Evolutionary conservation across 371 early-diverging fungal species (phyloP), one percentile per base, ranked within the genome.

Genomic region (Zopfochytrium polystomum): DNA sequence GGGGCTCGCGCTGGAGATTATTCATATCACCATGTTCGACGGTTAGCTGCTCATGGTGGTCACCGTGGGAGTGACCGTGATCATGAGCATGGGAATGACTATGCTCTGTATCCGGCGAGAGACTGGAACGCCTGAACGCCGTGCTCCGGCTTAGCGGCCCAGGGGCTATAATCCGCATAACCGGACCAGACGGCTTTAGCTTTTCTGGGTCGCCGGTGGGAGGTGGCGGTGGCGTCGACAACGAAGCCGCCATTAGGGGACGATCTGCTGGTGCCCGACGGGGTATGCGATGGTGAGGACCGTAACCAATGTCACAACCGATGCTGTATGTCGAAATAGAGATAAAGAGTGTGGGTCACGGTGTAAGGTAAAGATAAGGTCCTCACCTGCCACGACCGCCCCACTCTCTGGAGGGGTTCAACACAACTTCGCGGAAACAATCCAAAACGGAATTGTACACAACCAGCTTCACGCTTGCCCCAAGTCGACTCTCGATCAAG

Each of bases 341-440:
- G 38, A 18, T 7, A 7, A 38, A 38, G 7, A 18, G 38, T 7
- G 18, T 38, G 18, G 38, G 38, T 7, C 7, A 34, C 51, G 32
- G 45, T 47, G 26, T 23, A 27, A 33, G 11, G n/a, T 7, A 30
- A 6, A 4, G 46, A 2, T 44, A 15, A 44, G 22, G 31, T n/a
- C 27, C 50, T 22, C 32, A 63, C 64, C 58, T 58, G 52, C 65
- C 65, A n/a, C 45, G 54, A 2, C 65, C 65, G 13, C 65, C 65
- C 65, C 65, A 65, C 15, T 49, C 65, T 30, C 22, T 38, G 6
- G 46, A 35, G 11, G 65, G 65, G 2, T 29, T 45, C 23, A 65
- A 22, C 23, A 47, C 46, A 4, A 65, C 58, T 30, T 31, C 31
- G 11, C 65, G 58, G 2, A 65, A 27, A 18, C 38, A 46, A n/a